Evolutionary conservation across 2,329 filamentous ascomycete species (phyloP), one percentile per base, ranked within the genome.

Genomic region (Graphiopsis chlorocephala): DNA sequence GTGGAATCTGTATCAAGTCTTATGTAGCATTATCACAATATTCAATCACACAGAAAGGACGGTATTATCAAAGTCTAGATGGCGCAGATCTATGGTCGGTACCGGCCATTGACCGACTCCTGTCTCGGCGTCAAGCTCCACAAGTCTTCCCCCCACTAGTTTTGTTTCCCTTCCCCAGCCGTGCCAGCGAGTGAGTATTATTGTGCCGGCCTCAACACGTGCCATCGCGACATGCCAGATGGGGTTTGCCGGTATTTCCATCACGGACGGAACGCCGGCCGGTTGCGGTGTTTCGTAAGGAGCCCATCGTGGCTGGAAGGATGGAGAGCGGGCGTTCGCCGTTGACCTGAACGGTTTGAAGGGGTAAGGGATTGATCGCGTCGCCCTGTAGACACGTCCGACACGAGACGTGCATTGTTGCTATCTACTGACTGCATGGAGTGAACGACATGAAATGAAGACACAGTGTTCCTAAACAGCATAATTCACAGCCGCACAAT

Each of bases 1-100:
- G 12, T n/a, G 58, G 29, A 14, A 25, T 52, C 26, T 61, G 45
- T 61, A 61, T 33, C 29, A 20, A n/a, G 7, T 35, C n/a, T 31
- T 28, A n/a, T 61, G 58, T 61, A 61, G 45, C 45, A 48, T 38
- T 61, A 52, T 52, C 47, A 53, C 47, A 29, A 55, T 28, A 25
- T 25, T 33, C 28, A 31, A 48, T 20, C 50, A 55, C 23, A 55
- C n/a, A 33, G 28, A 26, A 55, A n/a, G 50, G 28, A 33, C 8
- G 28, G 29, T 20, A 28, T 28, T 8, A 8, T 33, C n/a, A 25
- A 52, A 23, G 60, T 52, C 60, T 45, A 47, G 60, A 55, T 55
- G 48, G 31, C 48, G 60, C 60, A 45, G 60, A 62, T 62, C 60
- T n/a, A 26, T 7, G 26, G 1, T 61, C 3, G 23, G 31, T 38